Evolutionary conservation across 2,329 filamentous ascomycete species (phyloP), one percentile per base, ranked within the genome.

Genomic region (Epichloe elymi): DNA sequence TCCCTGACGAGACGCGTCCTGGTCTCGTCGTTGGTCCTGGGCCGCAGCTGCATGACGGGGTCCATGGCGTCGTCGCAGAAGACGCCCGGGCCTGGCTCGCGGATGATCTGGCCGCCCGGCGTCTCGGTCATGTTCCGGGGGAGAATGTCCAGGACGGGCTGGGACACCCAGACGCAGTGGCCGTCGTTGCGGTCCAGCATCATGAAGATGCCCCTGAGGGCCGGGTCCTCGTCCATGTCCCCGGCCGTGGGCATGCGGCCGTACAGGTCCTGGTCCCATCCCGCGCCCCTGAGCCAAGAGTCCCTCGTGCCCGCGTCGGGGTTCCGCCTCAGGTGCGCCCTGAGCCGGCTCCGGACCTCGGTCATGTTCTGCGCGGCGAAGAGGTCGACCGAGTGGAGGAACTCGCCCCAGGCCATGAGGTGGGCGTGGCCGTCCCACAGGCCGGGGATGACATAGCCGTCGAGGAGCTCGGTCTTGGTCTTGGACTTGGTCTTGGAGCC

Each of bases 31-130:
- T 68, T 69, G 0, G 80, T 79, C 52, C 74, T 74, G 2, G 82
- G 81, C 69, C 79, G 83, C 17, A 77, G 58, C 2, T 70, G 65
- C 51, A 72, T 68, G 37, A 85, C 72, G 48, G 82, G 63, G 42
- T 82, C 78, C 75, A 86, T 85, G 23, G 83, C 82, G 59, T 86
- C 86, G 63, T 87, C 83, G 60, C 83, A 87, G 57, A 86, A 86
- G 10, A 86, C 82, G 41, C 83, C 83, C 58, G 75, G 71, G 0
- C 80, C 80, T 0, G 82, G 82, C 3, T 78, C 67, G 33, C 74
- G 71, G 14, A 83, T 63, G 11, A 85, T 74, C 53, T 85, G 80
- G 2, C 83, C 83, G 11, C 82, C 83, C 1, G 80, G 79, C 2
- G 82, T 63, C 51, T 76, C 72, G 2, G 73, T 68, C 26, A 76